Evolutionary conservation across 306 rosid genomes (phyloP), one percentile per base, ranked within the genome.

Genomic region (Potentilla sterilis): DNA sequence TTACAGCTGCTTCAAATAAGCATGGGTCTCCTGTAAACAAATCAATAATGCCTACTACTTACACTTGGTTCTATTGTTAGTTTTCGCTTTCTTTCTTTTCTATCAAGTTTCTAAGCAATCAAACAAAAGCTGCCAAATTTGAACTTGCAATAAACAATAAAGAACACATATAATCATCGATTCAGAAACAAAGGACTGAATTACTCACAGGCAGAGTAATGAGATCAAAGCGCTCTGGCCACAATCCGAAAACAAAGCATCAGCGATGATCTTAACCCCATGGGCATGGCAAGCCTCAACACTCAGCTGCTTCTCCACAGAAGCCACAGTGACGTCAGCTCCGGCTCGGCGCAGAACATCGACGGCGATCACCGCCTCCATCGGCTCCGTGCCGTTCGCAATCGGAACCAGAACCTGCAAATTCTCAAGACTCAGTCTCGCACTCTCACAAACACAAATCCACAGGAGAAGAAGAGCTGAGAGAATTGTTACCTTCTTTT

Each of bases 331-430:
- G 76, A 95, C 98, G 58, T 86, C 90, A 28, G 98, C 98, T 32
- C 98, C 98, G 28, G 95, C 85, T 73, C 98, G 89, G 3, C 97
- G 96, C 75, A 95, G 89, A 28, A 95, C 96, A 79, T 95, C 96
- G 77, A 85, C 59, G 82, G 87, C 76, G 81, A 92, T 89, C 81
- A 95, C 89, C 4, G 98, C 97, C 76, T 95, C 98, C 80, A 92
- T 89, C 74, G 97, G 93, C 85, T 95, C 98, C 67, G 95, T 75
- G 47, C 97, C 97, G 37, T 87, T 86, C 5, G 98, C 98, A 82
- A 95, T 86, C 64, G 98, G 98, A 81, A 92, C 83, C 77, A 95
- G 52, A 70, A 92, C 97, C 90, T 92, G 43, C 68, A 38, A 38
- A 38, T 14, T 1, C 2, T 55, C 9, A 7, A 24, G 55, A 42